Percentiles rank a stretch among this genome's conserved stretches.
Evolutionary conservation across 306 rosid genomes (phyloP).

Genomic region (Astragalus glycyphyllos): DNA sequence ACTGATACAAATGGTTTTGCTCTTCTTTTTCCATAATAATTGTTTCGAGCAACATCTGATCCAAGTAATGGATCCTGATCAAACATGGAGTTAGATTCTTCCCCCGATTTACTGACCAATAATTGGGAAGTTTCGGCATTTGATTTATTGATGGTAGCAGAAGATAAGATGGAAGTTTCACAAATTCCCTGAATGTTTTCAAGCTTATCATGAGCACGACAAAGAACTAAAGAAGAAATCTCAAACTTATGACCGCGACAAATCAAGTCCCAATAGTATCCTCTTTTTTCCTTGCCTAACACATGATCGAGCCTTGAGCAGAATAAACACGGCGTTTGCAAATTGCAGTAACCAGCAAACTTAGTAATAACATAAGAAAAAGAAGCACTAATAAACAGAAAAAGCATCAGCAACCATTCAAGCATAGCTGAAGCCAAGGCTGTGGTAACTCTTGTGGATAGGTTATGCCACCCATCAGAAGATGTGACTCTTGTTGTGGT

Average conservation of each 20-base stretch:
- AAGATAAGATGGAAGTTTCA: constrained; percentile 75
- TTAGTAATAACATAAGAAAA: constrained; percentile 73
- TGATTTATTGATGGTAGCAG: constrained; percentile 60
- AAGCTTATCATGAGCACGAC: constrained; percentile 74
- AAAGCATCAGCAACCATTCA: constrained; percentile 82
- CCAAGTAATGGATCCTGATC: constrained; percentile 61
- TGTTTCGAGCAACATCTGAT: constrained; percentile 42
- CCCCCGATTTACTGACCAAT: constrained; percentile 68
- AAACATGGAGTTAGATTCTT: constrained; percentile 49
- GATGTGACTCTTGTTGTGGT: constrained; percentile 45
- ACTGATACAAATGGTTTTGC: constrained; percentile 44
- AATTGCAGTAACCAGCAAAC: constrained; percentile 67
- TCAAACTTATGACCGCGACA: constrained; percentile 75
- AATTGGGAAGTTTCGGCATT: constrained; percentile 64
- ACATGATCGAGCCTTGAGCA: constrained; percentile 97
- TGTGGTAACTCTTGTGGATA: constrained; percentile 35
- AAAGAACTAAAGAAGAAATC: constrained; percentile 75
- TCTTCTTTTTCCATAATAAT: constrained; percentile 42
- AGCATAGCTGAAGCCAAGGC: constrained; percentile 70
- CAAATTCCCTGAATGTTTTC: constrained; percentile 81
- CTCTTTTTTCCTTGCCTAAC: constrained; percentile 63
- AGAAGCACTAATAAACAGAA: constrained; percentile 66
- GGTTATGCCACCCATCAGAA: constrained; percentile 43
- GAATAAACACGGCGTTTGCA: constrained; percentile 74
- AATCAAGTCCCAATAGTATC: constrained; percentile 71